Evolutionary conservation across 108 stramenopile species (phyloP).

Genomic region (Nitzschia palea): DNA sequence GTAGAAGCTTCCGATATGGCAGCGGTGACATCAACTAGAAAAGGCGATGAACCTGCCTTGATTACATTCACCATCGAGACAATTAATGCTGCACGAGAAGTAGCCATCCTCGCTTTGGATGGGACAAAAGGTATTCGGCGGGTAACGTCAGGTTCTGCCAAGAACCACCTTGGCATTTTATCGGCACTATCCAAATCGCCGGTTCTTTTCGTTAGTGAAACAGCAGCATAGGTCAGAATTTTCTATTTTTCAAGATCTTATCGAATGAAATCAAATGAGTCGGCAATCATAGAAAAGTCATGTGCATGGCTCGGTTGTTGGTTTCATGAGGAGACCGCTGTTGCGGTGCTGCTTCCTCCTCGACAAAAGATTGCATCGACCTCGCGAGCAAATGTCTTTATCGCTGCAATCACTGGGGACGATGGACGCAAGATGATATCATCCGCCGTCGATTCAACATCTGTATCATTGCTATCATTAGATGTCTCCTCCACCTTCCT

Average conservation of each 20-base stretch:
- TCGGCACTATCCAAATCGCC: not conserved
- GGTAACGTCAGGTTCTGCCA: slow-evolving; percentile 6
- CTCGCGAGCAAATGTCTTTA: slow-evolving; percentile 13
- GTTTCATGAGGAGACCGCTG: too few species aligned
- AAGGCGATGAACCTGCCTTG: slow-evolving; percentile 20
- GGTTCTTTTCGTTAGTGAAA: not conserved
- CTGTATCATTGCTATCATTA: not conserved
- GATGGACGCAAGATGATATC: not conserved
- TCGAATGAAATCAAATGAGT: too few species aligned
- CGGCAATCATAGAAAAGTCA: too few species aligned
- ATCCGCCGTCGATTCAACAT: not conserved
- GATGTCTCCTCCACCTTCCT: not conserved
- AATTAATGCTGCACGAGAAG: slow-evolving; percentile 14
- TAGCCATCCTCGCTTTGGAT: slow-evolving; percentile 13
- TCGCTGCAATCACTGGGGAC: not conserved
- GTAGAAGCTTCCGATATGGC: slow-evolving; percentile 3
- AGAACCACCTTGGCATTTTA: slow-evolving; percentile 12
- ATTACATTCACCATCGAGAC: slow-evolving; percentile 21
- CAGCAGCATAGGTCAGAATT: not conserved
- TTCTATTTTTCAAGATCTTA: too few species aligned
- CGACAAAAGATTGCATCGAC: slow-evolving; percentile 10
- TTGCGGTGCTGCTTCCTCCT: too few species aligned
- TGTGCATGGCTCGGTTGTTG: too few species aligned
- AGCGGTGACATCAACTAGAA: slow-evolving; percentile 14
- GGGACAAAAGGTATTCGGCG: slow-evolving; percentile 21